phyloP scores from a whole-genome alignment of 371 early-diverging fungal genomes.

The Rhizomucor pusillus region DNA sequence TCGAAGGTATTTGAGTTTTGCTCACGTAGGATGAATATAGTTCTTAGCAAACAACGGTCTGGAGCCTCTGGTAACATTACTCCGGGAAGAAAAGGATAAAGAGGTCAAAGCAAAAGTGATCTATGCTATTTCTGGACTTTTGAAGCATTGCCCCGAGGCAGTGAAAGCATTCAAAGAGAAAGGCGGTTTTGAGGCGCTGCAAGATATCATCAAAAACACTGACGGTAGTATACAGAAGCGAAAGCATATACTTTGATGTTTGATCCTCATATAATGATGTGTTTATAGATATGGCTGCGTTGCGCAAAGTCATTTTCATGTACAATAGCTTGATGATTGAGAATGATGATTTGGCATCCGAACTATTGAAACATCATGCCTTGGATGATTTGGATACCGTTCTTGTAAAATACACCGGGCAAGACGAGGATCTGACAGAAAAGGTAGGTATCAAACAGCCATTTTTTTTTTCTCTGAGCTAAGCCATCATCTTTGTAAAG shows the following conservation, averaged over 20 bases:
- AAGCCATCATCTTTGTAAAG: conserved; percentile 10
- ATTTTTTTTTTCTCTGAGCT: background rate
- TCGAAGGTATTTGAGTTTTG: too few relatives aligned
- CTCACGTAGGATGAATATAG: conserved; percentile 29
- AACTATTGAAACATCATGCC: conserved; percentile 32
- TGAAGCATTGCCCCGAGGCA: conserved; percentile 67
- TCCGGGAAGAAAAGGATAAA: conserved; percentile 49
- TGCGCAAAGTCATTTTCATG: conserved; percentile 65
- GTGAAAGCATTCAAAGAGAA: conserved; percentile 54
- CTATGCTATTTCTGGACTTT: conserved; percentile 77
- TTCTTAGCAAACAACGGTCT: conserved; percentile 66
- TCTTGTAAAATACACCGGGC: conserved; percentile 41
- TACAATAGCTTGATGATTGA: conserved; percentile 61
- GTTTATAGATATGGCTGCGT: conserved; percentile 38
- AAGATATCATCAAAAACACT: conserved; percentile 39
- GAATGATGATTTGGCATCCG: conserved; percentile 25
- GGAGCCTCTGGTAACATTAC: conserved; percentile 47
- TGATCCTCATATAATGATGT: background rate
- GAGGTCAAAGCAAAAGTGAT: conserved; percentile 72
- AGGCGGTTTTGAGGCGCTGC: conserved; percentile 54
- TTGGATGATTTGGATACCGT: conserved; percentile 32
- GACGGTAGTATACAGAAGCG: conserved; percentile 22
- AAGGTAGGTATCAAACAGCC: too few relatives aligned
- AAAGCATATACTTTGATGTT: background rate
- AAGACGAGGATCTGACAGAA: conserved; percentile 70